phyloP scores from a whole-genome alignment of 768 basidiomycete genomes.

The Mycena rosella region DNA sequence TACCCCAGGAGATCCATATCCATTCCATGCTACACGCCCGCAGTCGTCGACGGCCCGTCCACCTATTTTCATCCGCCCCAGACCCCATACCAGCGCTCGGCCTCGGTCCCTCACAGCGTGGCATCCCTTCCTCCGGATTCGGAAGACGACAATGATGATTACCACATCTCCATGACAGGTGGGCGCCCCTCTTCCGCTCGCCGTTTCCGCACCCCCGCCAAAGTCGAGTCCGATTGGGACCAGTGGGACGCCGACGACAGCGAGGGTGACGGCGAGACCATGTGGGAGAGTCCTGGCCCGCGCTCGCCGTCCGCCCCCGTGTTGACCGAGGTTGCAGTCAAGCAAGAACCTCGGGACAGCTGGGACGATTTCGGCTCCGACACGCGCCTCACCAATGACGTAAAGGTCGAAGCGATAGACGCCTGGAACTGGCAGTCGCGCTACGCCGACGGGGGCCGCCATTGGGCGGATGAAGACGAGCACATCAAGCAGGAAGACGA shows the following conservation, averaged over 20 bases:
- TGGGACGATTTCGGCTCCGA: constrained; percentile 73
- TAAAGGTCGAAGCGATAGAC: constrained; percentile 62
- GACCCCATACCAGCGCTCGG: constrained; percentile 62
- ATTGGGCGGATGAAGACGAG: constrained; percentile 50
- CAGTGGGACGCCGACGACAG: constrained; percentile 57
- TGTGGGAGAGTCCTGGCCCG: constrained; percentile 75
- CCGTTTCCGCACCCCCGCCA: constrained; percentile 32
- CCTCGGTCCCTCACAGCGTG: constrained; percentile 67
- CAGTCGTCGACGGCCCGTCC: constrained; percentile 52
- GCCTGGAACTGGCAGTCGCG: constrained; percentile 59
- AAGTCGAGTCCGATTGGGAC: constrained; percentile 54
- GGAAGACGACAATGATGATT: constrained; percentile 70
- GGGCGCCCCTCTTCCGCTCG: constrained; percentile 49
- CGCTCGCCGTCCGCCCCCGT: constrained; percentile 72
- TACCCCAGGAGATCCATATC: constrained; percentile 71
- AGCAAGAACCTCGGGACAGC: constrained; percentile 72
- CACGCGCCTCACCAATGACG: constrained; percentile 14
- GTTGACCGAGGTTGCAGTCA: constrained; percentile 56
- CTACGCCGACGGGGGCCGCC: constrained; percentile 39
- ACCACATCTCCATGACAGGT: constrained; percentile 59
- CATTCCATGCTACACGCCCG: constrained; percentile 68
- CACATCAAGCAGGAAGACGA: constrained; percentile 65
- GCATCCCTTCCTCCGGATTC: constrained; percentile 83
- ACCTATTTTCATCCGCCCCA: constrained; percentile 44
- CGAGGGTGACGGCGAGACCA: constrained; percentile 69